Evolutionary conservation across 2,329 filamentous ascomycete genomes (phyloP).

Genomic region (Hypoxylon sp.): DNA sequence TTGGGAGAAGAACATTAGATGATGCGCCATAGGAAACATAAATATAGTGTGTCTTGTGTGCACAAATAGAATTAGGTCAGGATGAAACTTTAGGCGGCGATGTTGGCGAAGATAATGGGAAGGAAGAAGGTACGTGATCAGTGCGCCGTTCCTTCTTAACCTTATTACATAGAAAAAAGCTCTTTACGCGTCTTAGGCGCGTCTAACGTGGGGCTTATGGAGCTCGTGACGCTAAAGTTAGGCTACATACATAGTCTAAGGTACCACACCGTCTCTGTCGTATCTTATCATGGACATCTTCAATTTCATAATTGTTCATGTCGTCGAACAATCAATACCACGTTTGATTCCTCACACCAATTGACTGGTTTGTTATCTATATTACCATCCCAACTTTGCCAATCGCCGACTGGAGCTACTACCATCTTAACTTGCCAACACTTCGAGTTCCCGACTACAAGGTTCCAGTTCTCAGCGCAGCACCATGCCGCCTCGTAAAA

Average conservation of each 20-base stretch:
- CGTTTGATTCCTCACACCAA: not conserved
- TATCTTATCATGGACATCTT: not conserved
- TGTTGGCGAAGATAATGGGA: not conserved
- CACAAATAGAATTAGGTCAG: not conserved
- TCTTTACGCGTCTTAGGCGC: slow-evolving; percentile 50
- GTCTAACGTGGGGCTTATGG: slow-evolving; percentile 46
- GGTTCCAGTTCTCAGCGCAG: slow-evolving; percentile 18
- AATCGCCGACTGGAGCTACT: not conserved
- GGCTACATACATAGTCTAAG: not conserved
- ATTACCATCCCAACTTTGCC: not conserved
- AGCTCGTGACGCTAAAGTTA: slow-evolving; percentile 28
- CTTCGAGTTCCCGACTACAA: slow-evolving; percentile 4
- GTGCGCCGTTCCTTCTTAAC: slow-evolving; percentile 1
- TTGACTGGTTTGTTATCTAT: not conserved
- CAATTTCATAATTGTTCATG: slow-evolving; percentile 9
- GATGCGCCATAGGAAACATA: not conserved
- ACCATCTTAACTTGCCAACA: not conserved
- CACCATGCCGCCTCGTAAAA: slow-evolving; percentile 71
- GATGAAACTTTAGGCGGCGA: not conserved
- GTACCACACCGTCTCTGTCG: not conserved
- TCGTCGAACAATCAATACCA: slow-evolving; percentile 4
- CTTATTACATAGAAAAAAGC: slow-evolving; percentile 31
- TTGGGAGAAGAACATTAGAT: not conserved
- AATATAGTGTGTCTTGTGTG: not conserved
- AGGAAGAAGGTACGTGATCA: slow-evolving; percentile 1